Percentiles rank a stretch among this genome's conserved stretches.
Conservation (phyloP, 306 rosid species). For the Parietaria judaica region DNA sequence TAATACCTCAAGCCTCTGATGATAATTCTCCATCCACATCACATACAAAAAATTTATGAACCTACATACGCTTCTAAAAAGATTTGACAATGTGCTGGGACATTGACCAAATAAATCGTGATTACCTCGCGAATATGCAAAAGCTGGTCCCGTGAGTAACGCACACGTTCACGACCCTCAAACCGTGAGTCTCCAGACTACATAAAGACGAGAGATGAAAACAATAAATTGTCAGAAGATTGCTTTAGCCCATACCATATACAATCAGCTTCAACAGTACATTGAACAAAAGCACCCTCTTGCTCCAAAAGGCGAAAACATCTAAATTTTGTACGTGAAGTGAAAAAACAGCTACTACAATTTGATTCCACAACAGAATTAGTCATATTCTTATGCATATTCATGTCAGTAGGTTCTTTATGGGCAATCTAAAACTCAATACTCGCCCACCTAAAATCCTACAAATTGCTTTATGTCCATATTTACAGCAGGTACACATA, state of each 20-base stretch:
- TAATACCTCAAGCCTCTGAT: not conserved
- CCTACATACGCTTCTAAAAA: not conserved
- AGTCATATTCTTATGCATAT: not conserved
- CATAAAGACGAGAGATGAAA: slow-evolving; percentile 12
- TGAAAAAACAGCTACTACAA: not conserved
- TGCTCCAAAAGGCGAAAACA: not conserved
- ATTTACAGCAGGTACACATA: slow-evolving; percentile 70
- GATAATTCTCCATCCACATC: not conserved
- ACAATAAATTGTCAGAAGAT: slow-evolving; percentile 5
- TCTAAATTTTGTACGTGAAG: too few relatives aligned
- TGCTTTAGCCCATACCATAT: slow-evolving; percentile 1
- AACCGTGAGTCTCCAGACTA: slow-evolving; percentile 82
- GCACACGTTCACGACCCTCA: slow-evolving; percentile 76
- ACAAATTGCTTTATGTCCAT: slow-evolving; percentile 50
- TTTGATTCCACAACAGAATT: slow-evolving; percentile 4
- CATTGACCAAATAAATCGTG: slow-evolving; percentile 1
- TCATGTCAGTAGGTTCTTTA: slow-evolving; percentile 50
- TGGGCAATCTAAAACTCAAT: slow-evolving; percentile 37
- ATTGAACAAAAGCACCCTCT: not conserved
- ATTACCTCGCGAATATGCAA: slow-evolving; percentile 68
- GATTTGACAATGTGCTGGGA: not conserved
- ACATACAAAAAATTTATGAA: not conserved
- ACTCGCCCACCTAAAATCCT: slow-evolving; percentile 65
- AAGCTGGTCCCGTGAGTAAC: slow-evolving; percentile 68
- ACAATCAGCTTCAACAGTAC: too few relatives aligned